Conservation (phyloP, 1,284 basidiomycete species). For the Vanrija humicola region DNA sequence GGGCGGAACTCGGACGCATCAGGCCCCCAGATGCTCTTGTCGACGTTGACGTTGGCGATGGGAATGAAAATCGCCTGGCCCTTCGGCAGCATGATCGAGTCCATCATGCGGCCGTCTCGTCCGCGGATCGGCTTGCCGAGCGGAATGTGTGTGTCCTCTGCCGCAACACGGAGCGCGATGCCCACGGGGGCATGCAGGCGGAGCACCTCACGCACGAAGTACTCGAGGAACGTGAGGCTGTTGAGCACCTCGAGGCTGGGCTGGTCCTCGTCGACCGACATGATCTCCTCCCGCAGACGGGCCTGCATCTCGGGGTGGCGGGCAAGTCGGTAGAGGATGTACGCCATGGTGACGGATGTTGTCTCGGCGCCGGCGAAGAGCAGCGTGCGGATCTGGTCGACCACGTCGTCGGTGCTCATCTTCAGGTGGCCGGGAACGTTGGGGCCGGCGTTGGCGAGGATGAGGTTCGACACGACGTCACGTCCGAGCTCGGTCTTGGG, state of each 20-base stretch:
- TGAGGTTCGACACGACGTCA: not conserved
- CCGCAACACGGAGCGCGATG: conserved; percentile 40
- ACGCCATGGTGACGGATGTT: conserved; percentile 64
- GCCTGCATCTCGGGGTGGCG: conserved; percentile 56
- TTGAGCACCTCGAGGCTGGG: conserved; percentile 47
- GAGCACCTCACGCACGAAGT: conserved; percentile 64
- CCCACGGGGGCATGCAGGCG: conserved; percentile 64
- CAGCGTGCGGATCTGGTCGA: conserved; percentile 59
- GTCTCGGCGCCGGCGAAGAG: conserved; percentile 67
- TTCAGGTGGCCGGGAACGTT: not conserved
- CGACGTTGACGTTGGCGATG: conserved; percentile 59
- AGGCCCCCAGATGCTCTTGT: conserved; percentile 60
- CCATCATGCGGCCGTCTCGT: conserved; percentile 46
- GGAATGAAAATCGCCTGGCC: conserved; percentile 40
- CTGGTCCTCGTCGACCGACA: conserved; percentile 43
- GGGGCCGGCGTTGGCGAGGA: not conserved
- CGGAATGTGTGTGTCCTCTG: conserved; percentile 60
- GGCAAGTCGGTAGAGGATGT: conserved; percentile 68
- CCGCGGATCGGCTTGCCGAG: conserved; percentile 50
- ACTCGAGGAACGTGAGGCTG: conserved; percentile 57
- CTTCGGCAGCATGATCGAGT: conserved; percentile 32
- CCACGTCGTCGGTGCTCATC: conserved; percentile 49
- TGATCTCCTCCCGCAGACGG: conserved; percentile 57
- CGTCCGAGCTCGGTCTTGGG: not conserved
- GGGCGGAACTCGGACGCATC: conserved; percentile 62